Percentiles rank a stretch among this genome's conserved stretches.
phyloP scores from a whole-genome alignment of 768 basidiomycete genomes.

The Termitomyces sp. region DNA sequence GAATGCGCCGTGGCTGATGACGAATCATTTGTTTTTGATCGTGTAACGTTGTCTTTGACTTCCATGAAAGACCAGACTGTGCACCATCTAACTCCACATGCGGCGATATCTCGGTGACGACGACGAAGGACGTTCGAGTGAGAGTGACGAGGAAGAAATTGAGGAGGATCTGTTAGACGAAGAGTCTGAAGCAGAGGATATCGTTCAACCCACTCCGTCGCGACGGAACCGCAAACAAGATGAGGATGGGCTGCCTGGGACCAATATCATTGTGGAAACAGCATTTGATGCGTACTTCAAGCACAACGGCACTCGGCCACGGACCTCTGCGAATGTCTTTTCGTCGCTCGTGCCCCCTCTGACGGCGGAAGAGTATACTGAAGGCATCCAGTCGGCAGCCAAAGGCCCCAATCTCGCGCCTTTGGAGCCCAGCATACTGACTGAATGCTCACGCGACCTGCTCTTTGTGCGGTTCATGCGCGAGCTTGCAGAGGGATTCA shows the following conservation, averaged over 20 bases:
- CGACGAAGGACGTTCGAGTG: conserved; percentile 8
- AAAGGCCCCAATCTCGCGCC: conserved; percentile 19
- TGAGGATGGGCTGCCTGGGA: conserved; percentile 12
- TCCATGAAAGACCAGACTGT: neutral
- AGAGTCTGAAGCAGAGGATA: conserved; percentile 12
- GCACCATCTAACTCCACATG: neutral
- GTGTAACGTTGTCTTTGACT: neutral
- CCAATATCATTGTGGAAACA: conserved; percentile 48
- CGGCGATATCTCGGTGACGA: conserved; percentile 4
- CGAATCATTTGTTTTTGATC: neutral
- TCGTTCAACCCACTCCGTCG: conserved; percentile 1
- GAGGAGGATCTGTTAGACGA: conserved; percentile 9
- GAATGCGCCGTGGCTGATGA: neutral
- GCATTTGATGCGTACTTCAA: conserved; percentile 86
- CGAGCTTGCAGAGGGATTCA: conserved; percentile 82
- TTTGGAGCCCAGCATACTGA: conserved; percentile 28
- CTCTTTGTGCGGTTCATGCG: conserved; percentile 56
- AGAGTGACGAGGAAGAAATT: conserved; percentile 10
- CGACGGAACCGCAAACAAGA: conserved; percentile 9
- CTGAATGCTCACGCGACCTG: conserved; percentile 24
- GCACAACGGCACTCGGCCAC: conserved; percentile 50
- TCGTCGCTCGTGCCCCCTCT: conserved; percentile 70
- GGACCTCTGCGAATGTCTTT: conserved; percentile 78
- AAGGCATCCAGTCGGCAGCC: conserved; percentile 28
- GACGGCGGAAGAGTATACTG: conserved; percentile 54